Evolutionary conservation across 495 filamentous ascomycete species (phyloP).

Genomic region (Xylaria acuta): DNA sequence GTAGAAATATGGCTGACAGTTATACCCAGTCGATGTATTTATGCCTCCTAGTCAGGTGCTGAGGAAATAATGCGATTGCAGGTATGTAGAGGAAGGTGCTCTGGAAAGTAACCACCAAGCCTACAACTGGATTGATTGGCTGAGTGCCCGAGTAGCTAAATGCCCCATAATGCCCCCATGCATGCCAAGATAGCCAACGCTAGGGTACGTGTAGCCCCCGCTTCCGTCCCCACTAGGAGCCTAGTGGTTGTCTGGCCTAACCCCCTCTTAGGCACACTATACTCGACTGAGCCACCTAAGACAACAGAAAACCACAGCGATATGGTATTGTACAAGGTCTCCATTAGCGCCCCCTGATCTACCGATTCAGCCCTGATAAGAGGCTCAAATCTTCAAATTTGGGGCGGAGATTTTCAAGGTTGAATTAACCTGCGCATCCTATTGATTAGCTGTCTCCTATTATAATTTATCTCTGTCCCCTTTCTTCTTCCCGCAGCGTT

Average conservation of each 20-base stretch:
- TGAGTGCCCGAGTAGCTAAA: not conserved
- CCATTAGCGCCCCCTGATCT: constrained; percentile 18
- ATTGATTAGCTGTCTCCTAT: constrained; percentile 17
- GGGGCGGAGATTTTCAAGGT: constrained; percentile 17
- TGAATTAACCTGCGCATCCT: constrained; percentile 20
- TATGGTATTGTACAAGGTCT: not conserved
- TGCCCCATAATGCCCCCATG: not conserved
- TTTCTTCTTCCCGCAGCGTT: constrained; percentile 3
- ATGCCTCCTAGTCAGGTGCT: not conserved
- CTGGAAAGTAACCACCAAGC: not conserved
- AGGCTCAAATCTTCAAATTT: constrained; percentile 22
- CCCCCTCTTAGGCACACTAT: too few relatives aligned
- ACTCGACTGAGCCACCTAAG: not conserved
- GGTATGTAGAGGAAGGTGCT: too few relatives aligned
- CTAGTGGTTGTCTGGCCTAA: too few relatives aligned
- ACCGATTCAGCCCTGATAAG: constrained; percentile 15
- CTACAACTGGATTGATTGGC: too few relatives aligned
- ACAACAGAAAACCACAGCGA: not conserved
- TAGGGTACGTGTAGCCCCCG: not conserved
- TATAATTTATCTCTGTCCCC: constrained; percentile 3
- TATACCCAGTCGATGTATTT: not conserved
- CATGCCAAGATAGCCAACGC: not conserved
- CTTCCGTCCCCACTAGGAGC: not conserved
- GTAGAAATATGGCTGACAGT: not conserved
- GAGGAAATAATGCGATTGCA: too few relatives aligned